phyloP scores from a whole-genome alignment of 257 asterid genomes.

The Echium plantagineum region DNA sequence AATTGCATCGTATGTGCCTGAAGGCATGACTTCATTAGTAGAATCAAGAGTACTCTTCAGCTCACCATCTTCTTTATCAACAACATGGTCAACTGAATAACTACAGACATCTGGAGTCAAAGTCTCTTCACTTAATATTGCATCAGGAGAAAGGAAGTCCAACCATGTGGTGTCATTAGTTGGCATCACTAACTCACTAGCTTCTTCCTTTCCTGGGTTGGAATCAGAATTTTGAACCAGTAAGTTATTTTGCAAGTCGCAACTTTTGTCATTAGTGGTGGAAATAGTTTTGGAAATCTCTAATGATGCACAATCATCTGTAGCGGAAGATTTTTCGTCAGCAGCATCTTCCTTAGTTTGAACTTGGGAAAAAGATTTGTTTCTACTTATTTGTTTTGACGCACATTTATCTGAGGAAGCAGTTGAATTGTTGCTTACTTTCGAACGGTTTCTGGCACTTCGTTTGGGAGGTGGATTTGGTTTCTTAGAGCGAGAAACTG shows the following conservation, averaged over 20 bases:
- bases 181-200: conserved; percentile 15
- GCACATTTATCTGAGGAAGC: conserved; percentile 23
- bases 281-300: conserved; percentile 24
- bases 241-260: conserved; percentile 25
- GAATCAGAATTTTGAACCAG: conserved; percentile 18
- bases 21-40: conserved; percentile 15
- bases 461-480: conserved; percentile 59
- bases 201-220: conserved; percentile 19
- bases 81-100: conserved; percentile 20
- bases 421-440: conserved; percentile 30
- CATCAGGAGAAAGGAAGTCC: conserved; percentile 36
- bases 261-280: conserved; percentile 42
- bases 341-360: conserved; percentile 23
- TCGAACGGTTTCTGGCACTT: conserved; percentile 34
- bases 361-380: conserved; percentile 20
- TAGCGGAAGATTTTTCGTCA: conserved; percentile 19
- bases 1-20: conserved; percentile 10
- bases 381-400: conserved; percentile 26
- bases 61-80: conserved; percentile 28
- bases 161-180: conserved; percentile 40
- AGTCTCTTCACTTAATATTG: conserved; percentile 18
- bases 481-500: conserved; percentile 48
- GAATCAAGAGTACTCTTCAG: conserved; percentile 18
- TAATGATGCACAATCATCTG: conserved; percentile 26
- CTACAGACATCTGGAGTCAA: conserved; percentile 24